Evolutionary conservation across 2,329 filamentous ascomycete species (phyloP), one percentile per base, ranked within the genome.

Genomic region (Aspergillus oerlinghausenensis): DNA sequence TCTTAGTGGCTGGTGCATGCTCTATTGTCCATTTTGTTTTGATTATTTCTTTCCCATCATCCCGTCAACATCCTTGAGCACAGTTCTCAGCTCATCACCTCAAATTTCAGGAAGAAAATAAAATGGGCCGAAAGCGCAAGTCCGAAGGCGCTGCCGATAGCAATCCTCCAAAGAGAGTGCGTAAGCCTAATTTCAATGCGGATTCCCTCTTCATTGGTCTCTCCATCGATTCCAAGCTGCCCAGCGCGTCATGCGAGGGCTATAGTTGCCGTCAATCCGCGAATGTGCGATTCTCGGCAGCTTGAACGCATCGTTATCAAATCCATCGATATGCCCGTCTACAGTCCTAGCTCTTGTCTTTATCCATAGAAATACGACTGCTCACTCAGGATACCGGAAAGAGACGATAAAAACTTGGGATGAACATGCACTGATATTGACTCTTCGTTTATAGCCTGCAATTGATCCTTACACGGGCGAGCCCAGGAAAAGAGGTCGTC

Each of bases 401-500:
- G 8, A 11, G 40, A 10, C 40, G n/a, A 21, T 21, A 11, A 3
- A 38, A 38, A 11, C 10, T 47, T 47, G 11, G 19, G 10, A 23
- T 23, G 43, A 47, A 42, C 40, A 23, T 21, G 29, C 45, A 58
- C 55, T 61, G 52, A 60, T 55, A 35, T 48, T 50, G 14, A 48
- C 50, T 10, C 55, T 49, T 43, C 50, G 38, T 17, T 10, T 7
- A 11, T 50, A 65, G 63, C 56, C 40, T 54, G 59, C 57, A 6
- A 56, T 51, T 11, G 53, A 52, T 35, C 51, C 56, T 45, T 66
- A 67, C 19, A 66, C 64, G 6, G 64, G 60, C 23, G 70, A 70
- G 50, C 72, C 70, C 55, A 64, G 67, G 58, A 68, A 67, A 49
- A 69, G 70, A 51, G 70, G 70, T 52, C 70, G 70, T 26, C 70